Conservation (phyloP, 768 basidiomycete genomes). For the Podaxis pistillaris region DNA sequence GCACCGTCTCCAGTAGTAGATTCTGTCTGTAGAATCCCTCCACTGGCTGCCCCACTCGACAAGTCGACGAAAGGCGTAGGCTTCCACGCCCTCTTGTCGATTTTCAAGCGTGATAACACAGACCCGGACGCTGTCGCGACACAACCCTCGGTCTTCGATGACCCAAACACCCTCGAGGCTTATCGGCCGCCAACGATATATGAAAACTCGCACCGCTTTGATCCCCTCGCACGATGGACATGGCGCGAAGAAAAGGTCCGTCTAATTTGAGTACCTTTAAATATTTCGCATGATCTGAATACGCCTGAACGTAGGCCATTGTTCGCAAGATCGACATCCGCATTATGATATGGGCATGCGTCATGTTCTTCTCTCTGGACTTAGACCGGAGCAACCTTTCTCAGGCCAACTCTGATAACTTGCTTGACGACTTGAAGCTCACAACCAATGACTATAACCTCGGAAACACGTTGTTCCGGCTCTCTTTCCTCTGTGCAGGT, state of each 20-base stretch:
- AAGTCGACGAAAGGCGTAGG: slow-evolving; percentile 19
- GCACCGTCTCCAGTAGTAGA: background rate
- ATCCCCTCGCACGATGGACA: slow-evolving; percentile 67
- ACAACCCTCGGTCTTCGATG: slow-evolving; percentile 62
- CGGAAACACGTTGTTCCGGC: background rate
- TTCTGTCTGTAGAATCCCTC: slow-evolving; percentile 18
- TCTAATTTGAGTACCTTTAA: background rate
- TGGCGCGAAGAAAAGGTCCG: slow-evolving; percentile 63
- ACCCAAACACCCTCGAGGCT: slow-evolving; percentile 45
- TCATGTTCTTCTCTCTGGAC: slow-evolving; percentile 54
- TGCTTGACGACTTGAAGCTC: slow-evolving; percentile 51
- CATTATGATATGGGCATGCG: slow-evolving; percentile 54
- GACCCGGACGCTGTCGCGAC: slow-evolving; percentile 57
- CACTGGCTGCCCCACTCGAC: slow-evolving; percentile 32
- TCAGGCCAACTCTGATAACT: slow-evolving; percentile 63
- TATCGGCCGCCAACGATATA: slow-evolving; percentile 54
- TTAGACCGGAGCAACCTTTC: background rate
- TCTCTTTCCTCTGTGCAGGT: slow-evolving; percentile 44
- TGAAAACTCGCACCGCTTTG: slow-evolving; percentile 64
- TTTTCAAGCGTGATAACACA: slow-evolving; percentile 25
- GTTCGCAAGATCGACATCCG: slow-evolving; percentile 59
- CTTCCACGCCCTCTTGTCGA: slow-evolving; percentile 27
- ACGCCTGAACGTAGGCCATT: slow-evolving; percentile 34
- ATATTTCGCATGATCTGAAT: background rate
- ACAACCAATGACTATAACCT: slow-evolving; percentile 48